Percentiles rank a stretch among this genome's conserved stretches.
Evolutionary conservation across 2,329 filamentous ascomycete genomes (phyloP).

Genomic region (Ceratocystiopsis sp.): DNA sequence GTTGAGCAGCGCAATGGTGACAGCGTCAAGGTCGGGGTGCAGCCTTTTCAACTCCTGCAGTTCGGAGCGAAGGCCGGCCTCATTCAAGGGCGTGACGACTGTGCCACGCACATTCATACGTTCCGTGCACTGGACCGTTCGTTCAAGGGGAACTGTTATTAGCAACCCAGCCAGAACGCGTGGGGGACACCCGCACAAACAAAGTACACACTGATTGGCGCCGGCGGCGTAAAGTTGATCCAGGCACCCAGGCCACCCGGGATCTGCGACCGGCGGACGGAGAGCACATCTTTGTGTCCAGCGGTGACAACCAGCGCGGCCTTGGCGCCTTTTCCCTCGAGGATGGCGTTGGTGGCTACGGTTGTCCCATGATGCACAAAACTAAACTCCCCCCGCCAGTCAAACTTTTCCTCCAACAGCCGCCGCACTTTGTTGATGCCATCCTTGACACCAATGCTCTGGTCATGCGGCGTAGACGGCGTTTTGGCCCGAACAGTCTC

Average conservation of each 20-base stretch:
- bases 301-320: conserved; percentile 28
- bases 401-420: conserved; percentile 19
- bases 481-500: conserved; percentile 27
- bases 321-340: conserved; percentile 31
- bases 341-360: conserved; percentile 28
- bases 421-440: conserved; percentile 25
- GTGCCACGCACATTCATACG: conserved; percentile 25
- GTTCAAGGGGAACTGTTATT: conserved; percentile 23
- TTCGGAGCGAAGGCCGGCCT: conserved; percentile 18
- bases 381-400: conserved; percentile 26
- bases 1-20: conserved; percentile 28
- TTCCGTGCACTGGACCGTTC: conserved; percentile 26
- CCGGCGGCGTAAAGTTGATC: conserved; percentile 28
- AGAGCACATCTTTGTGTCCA: conserved; percentile 31
- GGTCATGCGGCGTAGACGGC: conserved; percentile 25
- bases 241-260: conserved; percentile 31
- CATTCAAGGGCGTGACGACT: conserved; percentile 22
- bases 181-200: too few species aligned
- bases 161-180: too few species aligned
- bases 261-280: conserved; percentile 29
- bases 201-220: conserved; percentile 22
- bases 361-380: conserved; percentile 33
- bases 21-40: conserved; percentile 21
- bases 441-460: conserved; percentile 28
- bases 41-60: conserved; percentile 22